Evolutionary conservation across 257 asterid genomes (phyloP).

Genomic region (Forsythia suspensa): DNA sequence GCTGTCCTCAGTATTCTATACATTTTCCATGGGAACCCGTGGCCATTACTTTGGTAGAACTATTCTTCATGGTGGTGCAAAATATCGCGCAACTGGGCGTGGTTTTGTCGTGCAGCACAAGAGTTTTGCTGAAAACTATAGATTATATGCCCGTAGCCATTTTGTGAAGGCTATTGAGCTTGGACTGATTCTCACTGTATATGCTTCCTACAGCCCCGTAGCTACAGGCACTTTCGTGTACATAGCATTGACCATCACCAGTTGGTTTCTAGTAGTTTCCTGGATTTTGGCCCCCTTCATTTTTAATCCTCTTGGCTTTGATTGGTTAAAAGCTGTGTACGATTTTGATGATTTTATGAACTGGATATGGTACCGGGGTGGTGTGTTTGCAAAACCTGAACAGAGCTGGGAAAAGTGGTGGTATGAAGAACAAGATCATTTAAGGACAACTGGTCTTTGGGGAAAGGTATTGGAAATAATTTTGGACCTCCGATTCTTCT

Average conservation of each 20-base stretch:
- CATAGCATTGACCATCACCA: slow-evolving; percentile 83
- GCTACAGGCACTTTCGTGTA: slow-evolving; percentile 84
- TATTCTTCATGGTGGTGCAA: slow-evolving; percentile 96
- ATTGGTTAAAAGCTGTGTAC: slow-evolving; percentile 93
- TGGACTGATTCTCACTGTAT: slow-evolving; percentile 82
- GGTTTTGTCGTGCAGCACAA: slow-evolving; percentile 98
- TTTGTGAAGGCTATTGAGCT: slow-evolving; percentile 96
- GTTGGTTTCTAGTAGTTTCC: slow-evolving; percentile 96
- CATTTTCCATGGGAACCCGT: slow-evolving; percentile 99
- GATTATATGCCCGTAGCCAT: slow-evolving; percentile 94
- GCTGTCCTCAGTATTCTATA: slow-evolving; percentile 86
- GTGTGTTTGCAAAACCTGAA: slow-evolving; percentile 87
- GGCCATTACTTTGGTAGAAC: slow-evolving; percentile 99
- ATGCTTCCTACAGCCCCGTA: slow-evolving; percentile 87
- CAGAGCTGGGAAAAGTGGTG: slow-evolving; percentile 99
- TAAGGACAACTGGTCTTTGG: slow-evolving; percentile 92
- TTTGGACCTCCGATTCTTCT: slow-evolving; percentile 92
- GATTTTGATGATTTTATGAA: slow-evolving; percentile 95
- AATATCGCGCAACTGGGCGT: slow-evolving; percentile 98
- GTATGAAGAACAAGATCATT: slow-evolving; percentile 97
- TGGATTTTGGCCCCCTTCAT: slow-evolving; percentile 92
- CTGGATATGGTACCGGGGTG: slow-evolving; percentile 96
- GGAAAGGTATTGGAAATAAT: slow-evolving; percentile 79
- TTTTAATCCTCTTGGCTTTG: slow-evolving; percentile 94
- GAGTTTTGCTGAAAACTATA: slow-evolving; percentile 83